Conservation (phyloP, 2,329 filamentous ascomycete species). For the Fragosphaeria purpurea region DNA sequence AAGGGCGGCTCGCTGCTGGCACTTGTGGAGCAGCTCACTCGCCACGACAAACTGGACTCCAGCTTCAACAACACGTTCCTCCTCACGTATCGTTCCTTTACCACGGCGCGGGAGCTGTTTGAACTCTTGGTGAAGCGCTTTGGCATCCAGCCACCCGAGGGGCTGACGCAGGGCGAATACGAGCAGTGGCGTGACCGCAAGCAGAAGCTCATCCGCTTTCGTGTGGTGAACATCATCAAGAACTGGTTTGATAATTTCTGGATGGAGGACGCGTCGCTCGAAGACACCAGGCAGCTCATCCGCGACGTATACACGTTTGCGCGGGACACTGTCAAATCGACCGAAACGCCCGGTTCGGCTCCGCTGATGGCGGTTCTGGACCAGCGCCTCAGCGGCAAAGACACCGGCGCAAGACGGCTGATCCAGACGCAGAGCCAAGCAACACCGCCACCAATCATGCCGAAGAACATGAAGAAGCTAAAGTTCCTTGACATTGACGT, state of each 20-base stretch:
- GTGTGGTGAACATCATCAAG: slow-evolving; percentile 95
- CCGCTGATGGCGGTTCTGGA: slow-evolving; percentile 81
- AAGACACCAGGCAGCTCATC: slow-evolving; percentile 74
- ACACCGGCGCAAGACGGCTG: slow-evolving; percentile 74
- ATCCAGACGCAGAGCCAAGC: slow-evolving; percentile 77
- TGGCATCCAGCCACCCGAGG: slow-evolving; percentile 81
- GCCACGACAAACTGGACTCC: slow-evolving; percentile 90
- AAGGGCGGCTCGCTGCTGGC: slow-evolving; percentile 84
- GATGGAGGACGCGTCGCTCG: slow-evolving; percentile 81
- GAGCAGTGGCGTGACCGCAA: slow-evolving; percentile 88
- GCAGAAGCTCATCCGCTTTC: slow-evolving; percentile 90
- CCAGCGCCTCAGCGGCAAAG: slow-evolving; percentile 78
- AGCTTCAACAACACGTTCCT: slow-evolving; percentile 98
- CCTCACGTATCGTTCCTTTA: slow-evolving; percentile 92
- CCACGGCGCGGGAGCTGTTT: slow-evolving; percentile 79
- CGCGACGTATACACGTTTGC: slow-evolving; percentile 85
- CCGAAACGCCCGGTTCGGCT: slow-evolving; percentile 79
- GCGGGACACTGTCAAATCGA: slow-evolving; percentile 82
- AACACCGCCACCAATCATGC: slow-evolving; percentile 79
- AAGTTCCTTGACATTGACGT: slow-evolving; percentile 97
- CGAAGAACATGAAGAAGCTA: slow-evolving; percentile 99
- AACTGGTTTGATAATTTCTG: slow-evolving; percentile 98
- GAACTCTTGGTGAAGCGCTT: slow-evolving; percentile 88
- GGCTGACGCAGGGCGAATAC: slow-evolving; percentile 63
- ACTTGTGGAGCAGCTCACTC: slow-evolving; percentile 86